Conservation (phyloP, 345 rosid genomes). For the Syzygium oleosum region DNA sequence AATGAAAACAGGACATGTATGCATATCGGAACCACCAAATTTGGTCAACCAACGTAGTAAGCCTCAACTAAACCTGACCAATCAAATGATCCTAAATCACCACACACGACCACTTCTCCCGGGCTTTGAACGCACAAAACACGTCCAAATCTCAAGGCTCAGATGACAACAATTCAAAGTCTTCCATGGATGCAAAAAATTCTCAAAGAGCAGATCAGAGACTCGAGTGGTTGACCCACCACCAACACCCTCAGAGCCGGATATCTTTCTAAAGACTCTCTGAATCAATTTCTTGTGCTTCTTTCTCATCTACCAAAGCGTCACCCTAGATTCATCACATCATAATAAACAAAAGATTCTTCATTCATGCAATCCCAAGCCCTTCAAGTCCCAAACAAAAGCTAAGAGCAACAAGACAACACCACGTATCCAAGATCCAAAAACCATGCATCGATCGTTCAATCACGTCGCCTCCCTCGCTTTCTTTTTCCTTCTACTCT, state of each 20-base stretch:
- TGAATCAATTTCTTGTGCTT: neutral
- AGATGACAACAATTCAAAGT: neutral
- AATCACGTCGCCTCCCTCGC: conserved; percentile 1
- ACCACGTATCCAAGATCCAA: neutral
- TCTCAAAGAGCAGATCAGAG: neutral
- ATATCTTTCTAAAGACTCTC: neutral
- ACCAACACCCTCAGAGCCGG: neutral
- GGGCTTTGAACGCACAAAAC: neutral
- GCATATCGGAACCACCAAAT: neutral
- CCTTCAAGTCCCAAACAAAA: neutral
- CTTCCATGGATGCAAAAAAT: neutral
- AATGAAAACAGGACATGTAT: neutral
- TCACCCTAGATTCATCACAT: neutral
- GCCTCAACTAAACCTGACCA: conserved; percentile 6
- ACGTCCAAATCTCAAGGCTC: neutral
- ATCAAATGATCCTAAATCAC: neutral
- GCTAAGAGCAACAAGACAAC: neutral
- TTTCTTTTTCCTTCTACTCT: conserved; percentile 11
- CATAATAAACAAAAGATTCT: neutral
- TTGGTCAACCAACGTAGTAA: conserved; percentile 3
- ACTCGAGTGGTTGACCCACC: conserved; percentile 12
- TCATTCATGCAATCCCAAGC: neutral
- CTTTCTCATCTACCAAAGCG: neutral
- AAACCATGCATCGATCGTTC: neutral
- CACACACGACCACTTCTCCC: neutral